Percentiles rank a stretch among this genome's conserved stretches.
Conservation (phyloP, 1,139 yeast species). For the Candida smagusa region DNA sequence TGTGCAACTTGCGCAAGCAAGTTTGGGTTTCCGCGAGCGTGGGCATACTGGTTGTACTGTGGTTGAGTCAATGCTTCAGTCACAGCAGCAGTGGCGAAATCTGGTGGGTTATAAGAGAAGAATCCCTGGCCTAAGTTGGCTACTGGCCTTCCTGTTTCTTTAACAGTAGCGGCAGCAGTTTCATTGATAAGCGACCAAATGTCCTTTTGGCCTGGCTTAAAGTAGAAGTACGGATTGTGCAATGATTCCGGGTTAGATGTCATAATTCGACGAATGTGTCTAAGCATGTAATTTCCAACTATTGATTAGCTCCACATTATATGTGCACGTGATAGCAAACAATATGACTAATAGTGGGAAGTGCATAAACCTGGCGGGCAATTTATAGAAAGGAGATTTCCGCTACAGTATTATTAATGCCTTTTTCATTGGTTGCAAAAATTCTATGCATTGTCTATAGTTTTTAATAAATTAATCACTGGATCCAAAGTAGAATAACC, state of each 20-base stretch:
- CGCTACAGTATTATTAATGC: too few species aligned
- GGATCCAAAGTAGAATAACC: conserved; percentile 32
- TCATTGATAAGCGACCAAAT: conserved; percentile 95
- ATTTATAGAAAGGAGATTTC: too few species aligned
- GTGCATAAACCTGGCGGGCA: too few species aligned
- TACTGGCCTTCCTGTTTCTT: conserved; percentile 63
- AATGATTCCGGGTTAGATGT: conserved; percentile 18
- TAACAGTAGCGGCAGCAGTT: conserved; percentile 80
- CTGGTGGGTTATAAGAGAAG: conserved; percentile 92
- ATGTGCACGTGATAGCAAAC: too few species aligned
- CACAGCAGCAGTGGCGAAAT: conserved; percentile 84
- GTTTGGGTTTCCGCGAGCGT: conserved; percentile 81
- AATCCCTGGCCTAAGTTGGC: conserved; percentile 95
- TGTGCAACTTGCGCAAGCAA: conserved; percentile 66
- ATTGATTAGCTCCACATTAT: too few species aligned
- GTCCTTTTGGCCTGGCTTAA: conserved; percentile 65
- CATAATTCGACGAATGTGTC: conserved; percentile 6
- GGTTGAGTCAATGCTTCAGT: conserved; percentile 68
- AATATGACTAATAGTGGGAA: too few species aligned
- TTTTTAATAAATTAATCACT: neutral
- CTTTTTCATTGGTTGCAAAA: too few species aligned
- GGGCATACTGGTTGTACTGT: conserved; percentile 85
- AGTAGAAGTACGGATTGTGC: conserved; percentile 60
- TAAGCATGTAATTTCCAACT: neutral
- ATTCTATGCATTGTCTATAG: neutral